Conservation (phyloP, 2,329 filamentous ascomycete species). For the Capronia americana region DNA sequence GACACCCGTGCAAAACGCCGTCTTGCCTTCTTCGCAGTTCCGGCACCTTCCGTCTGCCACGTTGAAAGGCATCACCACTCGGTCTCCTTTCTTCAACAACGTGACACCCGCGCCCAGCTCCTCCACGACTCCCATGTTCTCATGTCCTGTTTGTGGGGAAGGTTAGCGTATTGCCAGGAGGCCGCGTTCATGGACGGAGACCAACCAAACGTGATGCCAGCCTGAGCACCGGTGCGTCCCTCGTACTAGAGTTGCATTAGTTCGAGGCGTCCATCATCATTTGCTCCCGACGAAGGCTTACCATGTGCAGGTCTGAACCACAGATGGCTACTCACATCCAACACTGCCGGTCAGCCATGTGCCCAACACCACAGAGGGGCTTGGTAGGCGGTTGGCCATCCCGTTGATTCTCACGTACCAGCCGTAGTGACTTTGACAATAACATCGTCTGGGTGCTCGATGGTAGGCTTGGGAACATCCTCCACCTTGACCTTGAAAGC, state of each 20-base stretch:
- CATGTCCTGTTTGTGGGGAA: constrained; percentile 53
- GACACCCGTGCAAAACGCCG: constrained; percentile 70
- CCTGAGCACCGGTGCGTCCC: constrained; percentile 67
- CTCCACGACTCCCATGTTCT: constrained; percentile 66
- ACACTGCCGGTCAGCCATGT: background rate
- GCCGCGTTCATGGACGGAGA: background rate
- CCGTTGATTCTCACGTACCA: constrained; percentile 43
- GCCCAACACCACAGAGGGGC: background rate
- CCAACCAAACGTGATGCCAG: constrained; percentile 65
- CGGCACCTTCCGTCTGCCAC: constrained; percentile 68
- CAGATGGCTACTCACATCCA: constrained; percentile 54
- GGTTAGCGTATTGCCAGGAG: background rate
- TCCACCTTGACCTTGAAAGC: constrained; percentile 68
- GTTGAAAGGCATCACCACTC: constrained; percentile 70
- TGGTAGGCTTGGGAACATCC: constrained; percentile 63
- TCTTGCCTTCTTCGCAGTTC: constrained; percentile 69
- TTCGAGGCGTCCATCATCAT: background rate
- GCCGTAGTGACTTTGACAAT: constrained; percentile 71
- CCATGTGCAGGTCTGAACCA: constrained; percentile 58
- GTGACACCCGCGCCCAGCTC: constrained; percentile 65
- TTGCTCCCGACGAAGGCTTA: constrained; percentile 5
- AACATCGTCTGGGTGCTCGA: constrained; percentile 69
- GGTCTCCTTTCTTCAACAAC: constrained; percentile 66
- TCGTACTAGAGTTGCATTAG: constrained; percentile 65
- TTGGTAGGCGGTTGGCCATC: background rate